These are phyloP conservation scores for Nothophoma quercina DNA, from an alignment of 2,329 filamentous ascomycete genomes.

Conservation along the genomic window DNA sequence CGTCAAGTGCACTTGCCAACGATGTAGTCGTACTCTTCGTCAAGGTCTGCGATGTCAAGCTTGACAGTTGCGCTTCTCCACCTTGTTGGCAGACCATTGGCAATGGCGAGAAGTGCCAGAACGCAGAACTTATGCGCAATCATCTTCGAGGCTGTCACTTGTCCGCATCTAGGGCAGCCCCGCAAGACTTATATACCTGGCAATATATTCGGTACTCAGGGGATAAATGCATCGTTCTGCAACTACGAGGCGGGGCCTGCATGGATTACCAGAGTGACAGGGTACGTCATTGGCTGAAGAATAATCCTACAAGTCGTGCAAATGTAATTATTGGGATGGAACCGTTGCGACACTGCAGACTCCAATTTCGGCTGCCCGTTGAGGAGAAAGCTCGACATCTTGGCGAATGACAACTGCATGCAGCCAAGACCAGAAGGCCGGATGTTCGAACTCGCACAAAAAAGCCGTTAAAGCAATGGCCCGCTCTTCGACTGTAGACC, in stretches of 20 bases:
- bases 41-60: neutral
- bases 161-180: neutral
- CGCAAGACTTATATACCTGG: neutral
- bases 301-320: neutral
- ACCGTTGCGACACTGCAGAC: neutral
- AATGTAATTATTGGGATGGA: neutral
- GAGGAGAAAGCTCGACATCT: no score
- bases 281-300: neutral
- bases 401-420: no score
- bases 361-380: no score
- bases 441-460: no score
- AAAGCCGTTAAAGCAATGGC: no score
- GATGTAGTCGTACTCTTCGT: constrained; percentile 3
- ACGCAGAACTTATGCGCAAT: no score
- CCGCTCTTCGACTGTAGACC: no score
- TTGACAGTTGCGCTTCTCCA: constrained; percentile 1
- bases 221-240: neutral
- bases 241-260: neutral
- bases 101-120: neutral
- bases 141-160: neutral
- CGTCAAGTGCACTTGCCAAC: neutral
- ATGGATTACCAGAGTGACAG: neutral
- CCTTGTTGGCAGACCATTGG: neutral
- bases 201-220: neutral
- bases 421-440: no score